Base-by-base conservation (phyloP, 2,329 filamentous ascomycete species). In the Curvularia sp. region DNA sequence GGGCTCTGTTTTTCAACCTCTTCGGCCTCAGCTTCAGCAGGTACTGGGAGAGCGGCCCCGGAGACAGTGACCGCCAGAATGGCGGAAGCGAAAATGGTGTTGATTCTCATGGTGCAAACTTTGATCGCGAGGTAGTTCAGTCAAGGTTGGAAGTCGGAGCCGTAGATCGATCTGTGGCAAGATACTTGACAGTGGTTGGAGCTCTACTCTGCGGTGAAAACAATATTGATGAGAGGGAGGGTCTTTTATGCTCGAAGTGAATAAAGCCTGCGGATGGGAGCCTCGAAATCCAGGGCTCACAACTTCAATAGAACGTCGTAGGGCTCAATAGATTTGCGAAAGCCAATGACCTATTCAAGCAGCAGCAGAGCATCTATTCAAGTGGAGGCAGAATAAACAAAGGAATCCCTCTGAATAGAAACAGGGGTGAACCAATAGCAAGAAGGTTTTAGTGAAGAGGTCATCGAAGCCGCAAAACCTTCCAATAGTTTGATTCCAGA, bases 71-170 rank as follows among this genome's bases (percentile, higher is more conserved):
- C 77, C 52, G 78, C 78, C 49, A 83, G 60, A 50, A 81, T 69
- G 51, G 74, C 66, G 54, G 79, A 74, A 48, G 78, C 67, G 53
- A 82, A 66, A 52, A 82, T 56, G 53, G 77, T 68, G 63, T 79
- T 73, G 70, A 83, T 65, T 77, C 82, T 84, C 83, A 85, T 85
- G 53, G 57, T 79, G 71, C 66, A 48, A 48, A 53, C 50, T 50
- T 58, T 38, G 60, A 59, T 38, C 31, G 43, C 51, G 58, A 47
- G 51, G 53, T 63, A 57, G 55, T 68, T 58, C 50, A 70, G 62
- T 55, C 62, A 65, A 59, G 60, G 52, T 15, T 64, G 30, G 35
- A 56, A 54, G 47, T 53, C 42, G 53, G 59, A 56, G 48, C 47
- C 13, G 42, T 26, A n/a, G 55, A 51, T 53, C 49, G 52, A 60